Conservation (phyloP, 495 filamentous ascomycete genomes). For the Penicillium fimorum region DNA sequence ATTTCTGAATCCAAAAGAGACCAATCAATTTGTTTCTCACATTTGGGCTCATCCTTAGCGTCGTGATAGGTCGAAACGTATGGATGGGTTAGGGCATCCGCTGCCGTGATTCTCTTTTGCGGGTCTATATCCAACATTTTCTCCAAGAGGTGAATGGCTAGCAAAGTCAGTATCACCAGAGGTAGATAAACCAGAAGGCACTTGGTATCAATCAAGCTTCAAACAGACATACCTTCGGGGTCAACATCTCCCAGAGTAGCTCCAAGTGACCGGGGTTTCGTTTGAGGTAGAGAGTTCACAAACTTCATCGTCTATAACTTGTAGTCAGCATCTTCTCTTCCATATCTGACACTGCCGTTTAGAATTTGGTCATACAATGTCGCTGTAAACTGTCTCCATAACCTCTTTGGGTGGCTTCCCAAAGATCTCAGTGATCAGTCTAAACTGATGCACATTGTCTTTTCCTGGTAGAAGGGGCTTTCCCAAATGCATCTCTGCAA, state of each 20-base stretch:
- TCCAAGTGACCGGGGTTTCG: background rate
- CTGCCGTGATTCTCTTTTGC: slow-evolving; percentile 74
- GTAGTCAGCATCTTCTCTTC: background rate
- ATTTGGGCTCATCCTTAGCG: slow-evolving; percentile 82
- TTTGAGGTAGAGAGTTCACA: slow-evolving; percentile 6
- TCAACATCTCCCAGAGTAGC: slow-evolving; percentile 3
- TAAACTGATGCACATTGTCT: slow-evolving; percentile 93
- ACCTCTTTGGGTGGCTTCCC: slow-evolving; percentile 75
- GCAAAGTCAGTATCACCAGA: background rate
- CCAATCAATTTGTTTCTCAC: slow-evolving; percentile 30
- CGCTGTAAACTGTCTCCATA: slow-evolving; percentile 13
- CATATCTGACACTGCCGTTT: background rate
- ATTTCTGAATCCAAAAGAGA: slow-evolving; percentile 16
- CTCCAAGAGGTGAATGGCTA: slow-evolving; percentile 84
- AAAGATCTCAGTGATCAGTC: slow-evolving; percentile 87
- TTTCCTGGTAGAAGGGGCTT: slow-evolving; percentile 92
- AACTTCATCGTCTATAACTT: slow-evolving; percentile 1
- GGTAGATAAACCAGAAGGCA: background rate
- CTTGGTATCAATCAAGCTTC: background rate
- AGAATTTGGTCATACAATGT: slow-evolving; percentile 2
- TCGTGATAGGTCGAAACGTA: slow-evolving; percentile 91
- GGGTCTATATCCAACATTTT: slow-evolving; percentile 93
- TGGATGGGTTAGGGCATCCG: slow-evolving; percentile 73
- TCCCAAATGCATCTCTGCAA: slow-evolving; percentile 91
- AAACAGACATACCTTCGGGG: slow-evolving; percentile 11